These are phyloP conservation scores for Apiotrichum sp. DNA, from an alignment of 1,284 basidiomycete genomes.

Conservation along the genomic window DNA sequence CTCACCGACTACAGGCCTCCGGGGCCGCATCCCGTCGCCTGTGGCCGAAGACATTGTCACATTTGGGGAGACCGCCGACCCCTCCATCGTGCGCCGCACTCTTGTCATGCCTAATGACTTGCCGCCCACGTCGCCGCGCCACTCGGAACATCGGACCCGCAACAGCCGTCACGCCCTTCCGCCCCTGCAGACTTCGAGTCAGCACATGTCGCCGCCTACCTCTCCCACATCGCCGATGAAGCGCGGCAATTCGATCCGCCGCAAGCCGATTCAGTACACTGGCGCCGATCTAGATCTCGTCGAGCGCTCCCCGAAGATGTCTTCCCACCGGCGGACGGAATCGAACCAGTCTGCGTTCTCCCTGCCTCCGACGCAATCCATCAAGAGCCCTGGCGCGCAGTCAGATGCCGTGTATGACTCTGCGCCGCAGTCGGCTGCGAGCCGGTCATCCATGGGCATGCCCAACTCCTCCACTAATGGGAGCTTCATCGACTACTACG, in stretches of 20 bases:
- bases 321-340: constrained; percentile 8
- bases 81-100: constrained; percentile 28
- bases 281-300: constrained; percentile 33
- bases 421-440: not conserved
- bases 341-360: not conserved
- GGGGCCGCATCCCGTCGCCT: constrained; percentile 7
- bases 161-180: constrained; percentile 5
- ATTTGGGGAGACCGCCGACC: not conserved
- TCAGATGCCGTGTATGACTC: not conserved
- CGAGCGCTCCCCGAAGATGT: constrained; percentile 14
- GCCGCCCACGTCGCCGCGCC: constrained; percentile 6
- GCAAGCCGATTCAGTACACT: constrained; percentile 39
- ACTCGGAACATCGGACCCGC: not conserved
- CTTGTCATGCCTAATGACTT: constrained; percentile 24
- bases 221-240: not conserved
- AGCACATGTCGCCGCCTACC: not conserved
- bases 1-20: not conserved
- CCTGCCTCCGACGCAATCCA: constrained; percentile 7
- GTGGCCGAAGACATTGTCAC: constrained; percentile 9
- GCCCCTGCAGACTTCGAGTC: not conserved
- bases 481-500: constrained; percentile 13
- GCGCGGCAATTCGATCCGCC: constrained; percentile 23
- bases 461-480: constrained; percentile 6
- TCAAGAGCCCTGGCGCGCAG: not conserved
- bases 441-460: not conserved